Conservation (phyloP, 352 stramenopile genomes). For the Pythium aristosporum region DNA sequence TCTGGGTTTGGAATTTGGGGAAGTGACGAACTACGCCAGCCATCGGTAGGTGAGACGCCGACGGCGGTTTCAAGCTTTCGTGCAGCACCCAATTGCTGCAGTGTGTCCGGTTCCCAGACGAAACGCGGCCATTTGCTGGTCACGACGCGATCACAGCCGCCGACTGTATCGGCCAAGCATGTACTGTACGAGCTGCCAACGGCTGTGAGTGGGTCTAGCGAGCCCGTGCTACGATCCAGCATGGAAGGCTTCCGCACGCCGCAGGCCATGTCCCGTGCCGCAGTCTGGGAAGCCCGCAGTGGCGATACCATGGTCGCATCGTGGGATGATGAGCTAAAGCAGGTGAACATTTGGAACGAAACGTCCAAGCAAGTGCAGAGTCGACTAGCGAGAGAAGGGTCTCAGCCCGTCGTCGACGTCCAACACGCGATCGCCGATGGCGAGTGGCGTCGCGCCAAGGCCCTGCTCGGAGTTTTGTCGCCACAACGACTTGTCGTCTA, state of each 20-base stretch:
- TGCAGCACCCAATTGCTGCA: constrained; percentile 9
- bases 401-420: constrained; percentile 19
- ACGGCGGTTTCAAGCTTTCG: constrained; percentile 10
- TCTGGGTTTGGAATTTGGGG: constrained; percentile 21
- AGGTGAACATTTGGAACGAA: constrained; percentile 21
- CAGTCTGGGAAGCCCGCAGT: constrained; percentile 16
- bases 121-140: constrained; percentile 12
- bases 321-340: constrained; percentile 22
- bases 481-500: constrained; percentile 16
- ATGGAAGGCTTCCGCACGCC: constrained; percentile 23
- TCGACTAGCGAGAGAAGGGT: neutral
- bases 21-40: constrained; percentile 1
- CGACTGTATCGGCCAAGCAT: constrained; percentile 16
- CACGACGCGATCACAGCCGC: constrained; percentile 16
- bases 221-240: constrained; percentile 3
- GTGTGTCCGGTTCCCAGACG: constrained; percentile 1
- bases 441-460: constrained; percentile 1
- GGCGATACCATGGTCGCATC: constrained; percentile 16
- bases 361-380: neutral
- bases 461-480: constrained; percentile 15
- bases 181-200: constrained; percentile 15
- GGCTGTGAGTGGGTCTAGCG: neutral
- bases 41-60: neutral
- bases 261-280: constrained; percentile 16
- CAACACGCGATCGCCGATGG: constrained; percentile 13